A percentile compares a stretch with the other conserved stretches of the same genome.
Evolutionary conservation across 164 flowering plant genomes (phyloP).

Genomic region (Magnolia officinalis): DNA sequence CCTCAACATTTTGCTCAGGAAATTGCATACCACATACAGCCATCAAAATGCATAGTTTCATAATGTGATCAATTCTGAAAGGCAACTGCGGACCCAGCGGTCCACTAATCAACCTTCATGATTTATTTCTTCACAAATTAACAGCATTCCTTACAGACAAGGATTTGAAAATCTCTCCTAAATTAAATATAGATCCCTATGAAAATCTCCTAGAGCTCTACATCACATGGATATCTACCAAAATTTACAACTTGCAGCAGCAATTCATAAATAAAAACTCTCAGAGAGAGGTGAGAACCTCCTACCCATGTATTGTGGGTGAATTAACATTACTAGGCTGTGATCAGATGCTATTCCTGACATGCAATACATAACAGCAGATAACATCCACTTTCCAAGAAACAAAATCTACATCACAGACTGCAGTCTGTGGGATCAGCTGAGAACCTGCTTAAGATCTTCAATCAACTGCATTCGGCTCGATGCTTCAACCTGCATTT

Average conservation of each 20-base stretch:
- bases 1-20: too few relatives aligned
- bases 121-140: background rate
- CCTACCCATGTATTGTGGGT: background rate
- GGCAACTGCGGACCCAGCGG: background rate
- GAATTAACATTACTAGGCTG: background rate
- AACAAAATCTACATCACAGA: background rate
- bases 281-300: background rate
- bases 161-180: background rate
- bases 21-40: too few relatives aligned
- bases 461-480: constrained; percentile 22
- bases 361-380: background rate
- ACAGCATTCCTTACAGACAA: background rate
- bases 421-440: constrained; percentile 5
- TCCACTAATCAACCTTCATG: background rate
- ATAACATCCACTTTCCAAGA: background rate
- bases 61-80: too few relatives aligned
- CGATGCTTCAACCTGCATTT: constrained; percentile 33
- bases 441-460: constrained; percentile 24
- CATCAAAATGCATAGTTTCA: too few relatives aligned
- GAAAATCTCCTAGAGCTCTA: background rate
- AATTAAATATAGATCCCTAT: background rate
- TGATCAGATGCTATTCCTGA: background rate
- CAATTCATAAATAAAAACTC: background rate
- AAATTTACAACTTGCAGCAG: constrained; percentile 17
- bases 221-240: constrained; percentile 7